A percentile compares a stretch with the other conserved stretches of the same genome.
phyloP scores from a whole-genome alignment of 179 eudicot genomes.

The Camellia oleifera region DNA sequence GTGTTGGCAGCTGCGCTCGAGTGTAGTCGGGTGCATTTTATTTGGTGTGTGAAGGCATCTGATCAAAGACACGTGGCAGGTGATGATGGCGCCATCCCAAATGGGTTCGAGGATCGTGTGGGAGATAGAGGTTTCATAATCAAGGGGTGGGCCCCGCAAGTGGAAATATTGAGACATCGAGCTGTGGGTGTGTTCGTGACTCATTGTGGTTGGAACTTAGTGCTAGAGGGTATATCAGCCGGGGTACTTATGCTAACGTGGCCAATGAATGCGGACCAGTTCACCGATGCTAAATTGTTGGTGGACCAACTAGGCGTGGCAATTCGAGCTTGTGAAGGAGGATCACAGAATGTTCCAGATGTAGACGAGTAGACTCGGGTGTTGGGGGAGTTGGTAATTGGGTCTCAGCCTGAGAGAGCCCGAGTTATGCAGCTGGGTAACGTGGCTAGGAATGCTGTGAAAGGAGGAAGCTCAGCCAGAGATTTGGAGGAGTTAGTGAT shows the following conservation, averaged over 20 bases:
- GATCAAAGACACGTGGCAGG: neutral
- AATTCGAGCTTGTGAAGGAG: conserved; percentile 41
- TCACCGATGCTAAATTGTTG: conserved; percentile 33
- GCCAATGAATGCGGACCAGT: conserved; percentile 64
- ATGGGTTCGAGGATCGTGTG: conserved; percentile 39
- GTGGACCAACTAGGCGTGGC: conserved; percentile 42
- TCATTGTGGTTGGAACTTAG: conserved; percentile 66
- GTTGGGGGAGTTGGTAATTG: conserved; percentile 24
- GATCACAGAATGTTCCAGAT: conserved; percentile 30
- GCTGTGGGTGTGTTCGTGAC: conserved; percentile 48
- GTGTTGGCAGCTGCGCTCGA: conserved; percentile 41
- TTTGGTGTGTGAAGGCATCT: conserved; percentile 32
- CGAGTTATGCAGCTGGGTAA: conserved; percentile 32
- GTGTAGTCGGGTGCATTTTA: conserved; percentile 38
- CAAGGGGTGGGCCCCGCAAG: conserved; percentile 64
- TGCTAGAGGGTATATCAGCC: conserved; percentile 38
- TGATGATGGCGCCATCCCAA: conserved; percentile 21
- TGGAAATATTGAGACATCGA: conserved; percentile 36
- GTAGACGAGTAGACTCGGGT: conserved; percentile 30
- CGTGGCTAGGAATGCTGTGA: conserved; percentile 34
- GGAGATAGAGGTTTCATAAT: conserved; percentile 35
- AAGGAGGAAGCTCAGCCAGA: conserved; percentile 43
- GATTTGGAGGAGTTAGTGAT: conserved; percentile 32
- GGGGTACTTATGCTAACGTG: conserved; percentile 49
- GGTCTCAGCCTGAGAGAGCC: conserved; percentile 18